Conservation (phyloP, 805 yeast genomes). For the Ogataea henricii region DNA sequence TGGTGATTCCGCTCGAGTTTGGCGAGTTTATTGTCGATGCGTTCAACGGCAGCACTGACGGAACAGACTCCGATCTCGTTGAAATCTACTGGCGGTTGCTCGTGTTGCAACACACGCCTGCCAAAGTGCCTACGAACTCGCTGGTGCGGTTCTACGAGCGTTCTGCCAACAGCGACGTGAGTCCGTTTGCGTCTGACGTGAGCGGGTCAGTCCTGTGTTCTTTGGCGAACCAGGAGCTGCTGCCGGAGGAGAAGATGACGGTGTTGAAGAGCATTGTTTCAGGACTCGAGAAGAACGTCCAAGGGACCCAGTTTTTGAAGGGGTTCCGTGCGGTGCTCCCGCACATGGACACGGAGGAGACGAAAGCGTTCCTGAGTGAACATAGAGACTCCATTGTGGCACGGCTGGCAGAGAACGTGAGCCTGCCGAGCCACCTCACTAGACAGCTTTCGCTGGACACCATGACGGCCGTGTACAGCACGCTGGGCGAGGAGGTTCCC, state of each 20-base stretch:
- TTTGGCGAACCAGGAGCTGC: conserved; percentile 30
- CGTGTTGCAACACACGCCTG: conserved; percentile 41
- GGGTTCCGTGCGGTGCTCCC: conserved; percentile 36
- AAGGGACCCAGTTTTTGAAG: conserved; percentile 41
- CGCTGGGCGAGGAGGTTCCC: conserved; percentile 29
- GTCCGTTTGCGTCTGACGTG: conserved; percentile 42
- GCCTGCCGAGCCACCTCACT: conserved; percentile 50
- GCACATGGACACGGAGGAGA: conserved; percentile 2
- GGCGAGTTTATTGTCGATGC: conserved; percentile 31
- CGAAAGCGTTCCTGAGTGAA: conserved; percentile 15
- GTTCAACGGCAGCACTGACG: conserved; percentile 17
- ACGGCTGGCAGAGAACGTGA: conserved; percentile 39
- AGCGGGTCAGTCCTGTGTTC: conserved; percentile 42
- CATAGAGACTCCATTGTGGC: conserved; percentile 22
- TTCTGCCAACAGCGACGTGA: conserved; percentile 2
- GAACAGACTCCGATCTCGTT: conserved; percentile 20
- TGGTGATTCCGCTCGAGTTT: conserved; percentile 37
- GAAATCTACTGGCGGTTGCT: conserved; percentile 56
- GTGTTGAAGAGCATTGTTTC: conserved; percentile 24
- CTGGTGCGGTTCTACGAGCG: conserved; percentile 25
- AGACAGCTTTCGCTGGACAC: conserved; percentile 46
- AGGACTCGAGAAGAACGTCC: conserved; percentile 30
- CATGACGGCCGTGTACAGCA: conserved; percentile 45
- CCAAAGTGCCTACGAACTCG: conserved; percentile 26
- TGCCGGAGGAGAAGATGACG: conserved; percentile 14